Conservation (phyloP, 1,284 basidiomycete genomes). For the Pyrrhoderma lamaoense region DNA sequence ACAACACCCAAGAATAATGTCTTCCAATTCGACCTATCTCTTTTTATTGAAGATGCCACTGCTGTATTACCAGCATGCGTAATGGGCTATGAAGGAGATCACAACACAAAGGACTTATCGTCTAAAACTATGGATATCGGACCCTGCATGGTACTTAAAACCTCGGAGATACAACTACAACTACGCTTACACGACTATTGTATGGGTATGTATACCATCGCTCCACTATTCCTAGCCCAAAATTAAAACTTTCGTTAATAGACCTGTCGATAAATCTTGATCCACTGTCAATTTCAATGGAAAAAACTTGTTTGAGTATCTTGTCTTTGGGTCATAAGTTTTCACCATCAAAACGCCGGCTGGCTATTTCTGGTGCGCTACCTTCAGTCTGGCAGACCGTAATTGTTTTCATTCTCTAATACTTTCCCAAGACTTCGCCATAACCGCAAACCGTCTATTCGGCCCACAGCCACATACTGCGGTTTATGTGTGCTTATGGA, state of each 20-base stretch:
- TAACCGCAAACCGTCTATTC: conserved; percentile 79
- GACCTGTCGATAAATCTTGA: conserved; percentile 76
- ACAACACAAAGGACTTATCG: too few species aligned
- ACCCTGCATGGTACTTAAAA: conserved; percentile 45
- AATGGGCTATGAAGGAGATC: conserved; percentile 52
- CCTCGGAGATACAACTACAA: conserved; percentile 68
- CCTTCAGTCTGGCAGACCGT: background rate
- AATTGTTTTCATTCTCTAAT: conserved; percentile 7
- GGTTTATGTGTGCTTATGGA: conserved; percentile 89
- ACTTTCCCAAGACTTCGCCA: conserved; percentile 55
- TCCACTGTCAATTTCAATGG: conserved; percentile 47
- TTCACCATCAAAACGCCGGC: conserved; percentile 19
- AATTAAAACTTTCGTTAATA: conserved; percentile 24
- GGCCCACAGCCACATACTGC: conserved; percentile 79
- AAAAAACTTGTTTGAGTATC: conserved; percentile 42
- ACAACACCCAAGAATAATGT: conserved; percentile 58
- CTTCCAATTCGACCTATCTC: conserved; percentile 64
- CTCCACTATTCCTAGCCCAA: conserved; percentile 2
- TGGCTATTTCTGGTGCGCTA: conserved; percentile 11
- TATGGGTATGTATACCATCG: conserved; percentile 57
- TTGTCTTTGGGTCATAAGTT: conserved; percentile 28
- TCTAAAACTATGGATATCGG: conserved; percentile 34
- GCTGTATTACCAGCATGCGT: conserved; percentile 70
- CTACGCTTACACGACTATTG: conserved; percentile 77
- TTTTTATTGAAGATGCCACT: conserved; percentile 47